These are phyloP conservation scores for Vickermania spadyakhi DNA, from an alignment of 208 protist species.

Conservation along the genomic window DNA sequence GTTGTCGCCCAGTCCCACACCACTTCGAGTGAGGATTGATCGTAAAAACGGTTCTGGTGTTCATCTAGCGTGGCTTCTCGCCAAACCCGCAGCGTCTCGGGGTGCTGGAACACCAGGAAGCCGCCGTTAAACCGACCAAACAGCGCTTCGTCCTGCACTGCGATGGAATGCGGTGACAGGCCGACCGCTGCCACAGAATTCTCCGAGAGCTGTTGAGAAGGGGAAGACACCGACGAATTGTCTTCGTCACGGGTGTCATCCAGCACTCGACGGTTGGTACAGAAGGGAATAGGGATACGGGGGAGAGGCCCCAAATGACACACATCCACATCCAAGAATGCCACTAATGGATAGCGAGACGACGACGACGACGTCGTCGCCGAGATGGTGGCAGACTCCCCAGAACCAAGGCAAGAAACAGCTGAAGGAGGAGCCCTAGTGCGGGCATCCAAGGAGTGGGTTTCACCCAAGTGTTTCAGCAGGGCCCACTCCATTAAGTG, in stretches of 20 bases:
- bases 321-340: conserved; percentile 78
- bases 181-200: conserved; percentile 19
- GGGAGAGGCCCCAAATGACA: conserved; percentile 41
- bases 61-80: conserved; percentile 31
- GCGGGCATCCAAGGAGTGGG: background rate
- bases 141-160: conserved; percentile 26
- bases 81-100: conserved; percentile 44
- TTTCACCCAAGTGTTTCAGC: too few species aligned
- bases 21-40: conserved; percentile 63
- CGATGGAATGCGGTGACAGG: conserved; percentile 61
- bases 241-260: too few species aligned
- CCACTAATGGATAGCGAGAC: conserved; percentile 10
- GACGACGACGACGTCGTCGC: background rate
- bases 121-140: conserved; percentile 77
- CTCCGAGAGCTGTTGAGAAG: too few species aligned
- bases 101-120: conserved; percentile 31
- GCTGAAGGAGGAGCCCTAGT: conserved; percentile 1
- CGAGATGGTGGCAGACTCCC: conserved; percentile 2
- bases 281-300: background rate
- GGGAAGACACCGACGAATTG: too few species aligned
- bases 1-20: conserved; percentile 7
- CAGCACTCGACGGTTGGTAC: too few species aligned
- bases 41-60: conserved; percentile 49
- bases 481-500: conserved; percentile 66
- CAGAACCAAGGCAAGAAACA: background rate